phyloP scores from a whole-genome alignment of 345 rosid species.

The Salix caprea region DNA sequence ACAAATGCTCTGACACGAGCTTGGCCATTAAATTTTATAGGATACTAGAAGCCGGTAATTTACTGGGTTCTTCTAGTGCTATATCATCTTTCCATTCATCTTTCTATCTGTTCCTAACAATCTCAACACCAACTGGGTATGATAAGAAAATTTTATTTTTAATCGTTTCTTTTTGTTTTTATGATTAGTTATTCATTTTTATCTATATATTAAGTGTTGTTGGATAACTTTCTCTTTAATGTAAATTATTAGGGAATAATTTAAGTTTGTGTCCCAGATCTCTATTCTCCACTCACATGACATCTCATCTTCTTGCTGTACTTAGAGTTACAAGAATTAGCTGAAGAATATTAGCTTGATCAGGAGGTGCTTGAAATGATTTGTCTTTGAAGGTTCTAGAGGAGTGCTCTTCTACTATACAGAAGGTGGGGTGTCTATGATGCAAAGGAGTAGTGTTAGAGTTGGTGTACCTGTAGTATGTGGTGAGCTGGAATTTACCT shows the following conservation, averaged over 20 bases:
- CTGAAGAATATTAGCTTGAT: background rate
- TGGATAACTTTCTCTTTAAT: slow-evolving; percentile 24
- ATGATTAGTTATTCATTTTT: background rate
- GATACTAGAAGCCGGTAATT: no score
- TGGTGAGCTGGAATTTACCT: background rate
- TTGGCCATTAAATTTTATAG: background rate
- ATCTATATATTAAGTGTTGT: background rate
- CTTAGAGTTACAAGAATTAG: background rate
- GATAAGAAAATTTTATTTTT: background rate
- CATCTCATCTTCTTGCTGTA: slow-evolving; percentile 11
- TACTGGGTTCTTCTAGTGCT: background rate
- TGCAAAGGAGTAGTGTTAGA: background rate
- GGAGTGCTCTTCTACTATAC: background rate
- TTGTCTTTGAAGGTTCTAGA: background rate
- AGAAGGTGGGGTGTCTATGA: slow-evolving; percentile 15
- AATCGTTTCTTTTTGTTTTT: background rate
- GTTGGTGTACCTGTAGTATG: background rate
- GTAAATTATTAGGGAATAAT: slow-evolving; percentile 26
- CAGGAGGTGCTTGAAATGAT: background rate
- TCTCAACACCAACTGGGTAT: background rate
- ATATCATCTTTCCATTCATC: background rate
- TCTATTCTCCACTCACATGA: slow-evolving; percentile 10
- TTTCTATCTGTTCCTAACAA: background rate
- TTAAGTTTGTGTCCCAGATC: slow-evolving; percentile 21
- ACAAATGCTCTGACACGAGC: background rate